A percentile compares a stretch with the other conserved stretches of the same genome.
Evolutionary conservation across 1,139 yeast genomes (phyloP).

Genomic region (Pichia sp.): DNA sequence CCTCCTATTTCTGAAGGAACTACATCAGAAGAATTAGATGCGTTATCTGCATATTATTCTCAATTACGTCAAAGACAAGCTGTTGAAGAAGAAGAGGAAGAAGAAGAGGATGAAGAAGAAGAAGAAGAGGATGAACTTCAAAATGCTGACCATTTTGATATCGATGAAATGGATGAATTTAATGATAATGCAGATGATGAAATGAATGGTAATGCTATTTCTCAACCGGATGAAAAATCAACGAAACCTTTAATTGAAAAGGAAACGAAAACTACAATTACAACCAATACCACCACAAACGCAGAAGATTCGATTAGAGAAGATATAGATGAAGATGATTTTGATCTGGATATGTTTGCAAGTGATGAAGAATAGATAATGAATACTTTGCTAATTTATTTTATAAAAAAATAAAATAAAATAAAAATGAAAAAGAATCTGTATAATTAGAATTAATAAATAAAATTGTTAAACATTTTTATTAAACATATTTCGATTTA

Average conservation of each 20-base stretch:
- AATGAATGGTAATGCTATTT: constrained; percentile 17
- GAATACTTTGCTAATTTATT: too few relatives aligned
- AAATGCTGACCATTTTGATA: constrained; percentile 34
- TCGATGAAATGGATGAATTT: constrained; percentile 32
- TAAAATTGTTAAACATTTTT: too few relatives aligned
- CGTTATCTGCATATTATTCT: constrained; percentile 73
- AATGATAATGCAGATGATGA: constrained; percentile 23
- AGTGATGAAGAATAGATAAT: constrained; percentile 18
- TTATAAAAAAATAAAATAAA: too few relatives aligned
- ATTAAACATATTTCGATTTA: too few relatives aligned
- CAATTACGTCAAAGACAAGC: constrained; percentile 60
- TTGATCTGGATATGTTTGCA: constrained; percentile 27
- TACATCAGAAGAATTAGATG: constrained; percentile 59
- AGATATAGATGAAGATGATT: constrained; percentile 26
- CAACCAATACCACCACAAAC: too few relatives aligned
- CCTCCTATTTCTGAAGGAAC: constrained; percentile 15
- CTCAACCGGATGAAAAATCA: too few relatives aligned
- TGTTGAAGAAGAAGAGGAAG: constrained; percentile 45
- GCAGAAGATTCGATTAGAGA: too few relatives aligned
- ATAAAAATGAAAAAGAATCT: too few relatives aligned
- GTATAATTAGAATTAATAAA: too few relatives aligned
- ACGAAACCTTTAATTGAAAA: too few relatives aligned
- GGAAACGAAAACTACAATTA: too few relatives aligned
- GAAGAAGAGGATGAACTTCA: constrained; percentile 39
- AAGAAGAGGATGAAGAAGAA: constrained; percentile 48